Evolutionary conservation across 192 early-diverging fungal species (phyloP).

Genomic region (Entomortierella lignicola): DNA sequence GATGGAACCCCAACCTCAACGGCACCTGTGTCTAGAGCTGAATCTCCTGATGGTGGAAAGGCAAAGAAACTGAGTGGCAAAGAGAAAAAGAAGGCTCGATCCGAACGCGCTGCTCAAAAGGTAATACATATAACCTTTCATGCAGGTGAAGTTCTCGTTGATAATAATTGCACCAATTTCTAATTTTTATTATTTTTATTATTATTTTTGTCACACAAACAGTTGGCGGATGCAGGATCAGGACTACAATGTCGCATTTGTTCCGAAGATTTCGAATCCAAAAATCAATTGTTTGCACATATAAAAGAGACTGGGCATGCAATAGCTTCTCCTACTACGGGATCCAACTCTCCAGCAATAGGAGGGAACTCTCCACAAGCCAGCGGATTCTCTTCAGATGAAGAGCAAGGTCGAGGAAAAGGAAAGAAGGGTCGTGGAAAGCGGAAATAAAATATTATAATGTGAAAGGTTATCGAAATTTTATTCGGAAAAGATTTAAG

Average conservation of each 20-base stretch:
- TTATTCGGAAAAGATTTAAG: no score
- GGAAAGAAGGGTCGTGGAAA: slow-evolving; percentile 55
- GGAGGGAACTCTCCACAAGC: neutral
- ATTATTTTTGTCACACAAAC: slow-evolving; percentile 10
- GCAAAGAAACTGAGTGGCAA: slow-evolving; percentile 54
- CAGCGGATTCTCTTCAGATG: slow-evolving; percentile 32
- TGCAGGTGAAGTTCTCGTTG: no score
- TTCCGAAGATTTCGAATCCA: slow-evolving; percentile 71
- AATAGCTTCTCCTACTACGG: slow-evolving; percentile 46
- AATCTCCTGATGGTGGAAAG: slow-evolving; percentile 47
- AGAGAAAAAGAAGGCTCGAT: slow-evolving; percentile 48
- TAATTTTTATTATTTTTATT: neutral
- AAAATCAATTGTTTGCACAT: slow-evolving; percentile 91
- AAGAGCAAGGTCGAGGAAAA: slow-evolving; percentile 36
- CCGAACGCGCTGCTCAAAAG: slow-evolving; percentile 44
- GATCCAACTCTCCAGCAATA: neutral
- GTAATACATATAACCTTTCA: no score
- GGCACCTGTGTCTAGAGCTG: slow-evolving; percentile 51
- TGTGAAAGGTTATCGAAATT: no score
- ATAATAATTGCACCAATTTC: no score
- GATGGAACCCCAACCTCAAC: slow-evolving; percentile 59
- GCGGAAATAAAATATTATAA: slow-evolving; percentile 22
- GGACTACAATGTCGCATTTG: slow-evolving; percentile 84
- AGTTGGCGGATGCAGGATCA: slow-evolving; percentile 56
- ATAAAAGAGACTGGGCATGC: slow-evolving; percentile 91